Percentiles rank a stretch among this genome's conserved stretches.
Evolutionary conservation across 768 basidiomycete species (phyloP).

Genomic region (Suillus hirtellus): DNA sequence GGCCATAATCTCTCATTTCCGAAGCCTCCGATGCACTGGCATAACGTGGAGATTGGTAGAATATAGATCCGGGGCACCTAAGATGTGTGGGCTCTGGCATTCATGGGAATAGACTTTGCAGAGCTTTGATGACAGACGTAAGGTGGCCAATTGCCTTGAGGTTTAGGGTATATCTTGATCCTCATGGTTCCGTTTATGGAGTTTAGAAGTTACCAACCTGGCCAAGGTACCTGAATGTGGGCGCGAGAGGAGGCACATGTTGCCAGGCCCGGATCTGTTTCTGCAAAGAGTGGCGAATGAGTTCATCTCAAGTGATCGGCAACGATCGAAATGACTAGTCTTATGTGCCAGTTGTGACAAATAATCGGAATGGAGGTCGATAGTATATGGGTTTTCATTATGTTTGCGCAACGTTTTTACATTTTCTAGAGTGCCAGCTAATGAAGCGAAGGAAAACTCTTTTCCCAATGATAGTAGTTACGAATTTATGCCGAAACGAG

Average conservation of each 20-base stretch:
- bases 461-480: background rate
- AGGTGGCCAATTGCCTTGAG: background rate
- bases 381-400: background rate
- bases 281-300: background rate
- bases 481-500: background rate
- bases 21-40: background rate
- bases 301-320: background rate
- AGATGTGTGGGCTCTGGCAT: background rate
- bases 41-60: background rate
- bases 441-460: background rate
- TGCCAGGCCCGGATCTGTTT: background rate
- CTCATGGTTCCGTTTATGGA: background rate
- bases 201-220: background rate
- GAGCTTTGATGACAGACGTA: slow-evolving; percentile 1
- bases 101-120: background rate
- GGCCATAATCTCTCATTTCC: background rate
- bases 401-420: background rate
- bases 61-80: background rate
- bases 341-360: background rate
- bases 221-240: background rate
- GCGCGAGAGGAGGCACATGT: too few species aligned
- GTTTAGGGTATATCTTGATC: background rate
- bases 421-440: background rate
- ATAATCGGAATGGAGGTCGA: too few species aligned
- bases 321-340: background rate